Evolutionary conservation across 1,284 basidiomycete genomes (phyloP), one percentile per base, ranked within the genome.

Genomic region (Coniferiporia weirii): DNA sequence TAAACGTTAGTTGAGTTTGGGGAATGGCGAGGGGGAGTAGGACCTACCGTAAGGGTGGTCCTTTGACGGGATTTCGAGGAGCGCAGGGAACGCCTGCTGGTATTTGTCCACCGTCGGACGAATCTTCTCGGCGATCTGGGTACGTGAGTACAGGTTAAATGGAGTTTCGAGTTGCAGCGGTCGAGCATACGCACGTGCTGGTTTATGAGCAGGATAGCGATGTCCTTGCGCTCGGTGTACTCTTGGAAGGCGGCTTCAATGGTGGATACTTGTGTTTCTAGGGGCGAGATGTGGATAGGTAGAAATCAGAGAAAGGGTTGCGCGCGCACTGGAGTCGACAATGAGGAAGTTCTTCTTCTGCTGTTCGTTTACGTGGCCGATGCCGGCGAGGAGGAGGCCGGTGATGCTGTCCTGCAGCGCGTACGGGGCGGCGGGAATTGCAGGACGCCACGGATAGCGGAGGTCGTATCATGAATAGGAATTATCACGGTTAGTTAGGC

Each of bases 41-140:
- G 32, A 71, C 78, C 61, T 64, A 92, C 93, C 92, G 67, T 95
- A 95, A 54, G 93, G 92, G 72, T 94, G 91, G 68, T 93, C 94
- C 72, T 96, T 96, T 56, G 91, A 93, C 17, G 97, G 97, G 64
- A 99, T 99, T 75, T 99, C 97, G 20, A 99, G 84, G 38, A 99
- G 74, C 0, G 97, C 94, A 20, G 97, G 97, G 77, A 99, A 99
- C 0, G 96, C 88, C 71, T 95, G 91, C 63, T 92, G 88, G 71
- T 99, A 99, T 66, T 88, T 87, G 75, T 99, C 97, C 15, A 99
- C 93, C 1, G 91, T 86, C 0, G 95, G 93, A 53, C 97, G 80
- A 67, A 99, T 99, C 79, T 92, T 93, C 77, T 99, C 97, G 52
- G 95, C 95, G 66, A 98, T 79, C 95, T 97, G 66, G 27, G 45